Conservation (phyloP, 148 eudicot species). For the Rhododendron williamsianum region DNA sequence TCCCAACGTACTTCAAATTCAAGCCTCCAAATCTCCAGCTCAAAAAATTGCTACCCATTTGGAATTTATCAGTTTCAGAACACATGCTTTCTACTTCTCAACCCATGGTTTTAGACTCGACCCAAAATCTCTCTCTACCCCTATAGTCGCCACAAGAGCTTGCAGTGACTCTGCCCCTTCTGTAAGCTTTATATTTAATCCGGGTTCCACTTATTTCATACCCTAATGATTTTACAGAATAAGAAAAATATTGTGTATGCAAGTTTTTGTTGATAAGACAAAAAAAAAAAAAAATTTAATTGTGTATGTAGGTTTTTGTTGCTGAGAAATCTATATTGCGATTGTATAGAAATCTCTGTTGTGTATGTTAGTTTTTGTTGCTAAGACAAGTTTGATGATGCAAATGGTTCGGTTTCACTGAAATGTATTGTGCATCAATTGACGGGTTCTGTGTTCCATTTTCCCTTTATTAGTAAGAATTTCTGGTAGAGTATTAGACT, state of each 20-base stretch:
- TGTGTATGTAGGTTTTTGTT: neutral
- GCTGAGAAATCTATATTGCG: neutral
- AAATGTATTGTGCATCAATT: neutral
- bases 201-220: neutral
- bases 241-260: neutral
- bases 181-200: constrained; percentile 29
- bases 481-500: neutral
- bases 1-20: constrained; percentile 35
- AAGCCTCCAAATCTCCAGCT: constrained; percentile 23
- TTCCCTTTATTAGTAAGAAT: neutral
- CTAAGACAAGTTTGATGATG: neutral
- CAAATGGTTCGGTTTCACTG: neutral
- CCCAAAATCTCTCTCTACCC: constrained; percentile 16
- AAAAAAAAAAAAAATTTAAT: neutral
- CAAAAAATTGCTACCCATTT: constrained; percentile 21
- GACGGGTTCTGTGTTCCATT: neutral
- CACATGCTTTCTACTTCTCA: constrained; percentile 4
- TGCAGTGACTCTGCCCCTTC: constrained; percentile 41
- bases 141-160: constrained; percentile 24
- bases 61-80: constrained; percentile 16
- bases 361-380: neutral
- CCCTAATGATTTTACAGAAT: neutral
- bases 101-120: constrained; percentile 8
- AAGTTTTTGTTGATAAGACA: neutral
- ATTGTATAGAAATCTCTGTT: neutral